Evolutionary conservation across 352 stramenopile species (phyloP).

Genomic region (Pythium pyrilobum): DNA sequence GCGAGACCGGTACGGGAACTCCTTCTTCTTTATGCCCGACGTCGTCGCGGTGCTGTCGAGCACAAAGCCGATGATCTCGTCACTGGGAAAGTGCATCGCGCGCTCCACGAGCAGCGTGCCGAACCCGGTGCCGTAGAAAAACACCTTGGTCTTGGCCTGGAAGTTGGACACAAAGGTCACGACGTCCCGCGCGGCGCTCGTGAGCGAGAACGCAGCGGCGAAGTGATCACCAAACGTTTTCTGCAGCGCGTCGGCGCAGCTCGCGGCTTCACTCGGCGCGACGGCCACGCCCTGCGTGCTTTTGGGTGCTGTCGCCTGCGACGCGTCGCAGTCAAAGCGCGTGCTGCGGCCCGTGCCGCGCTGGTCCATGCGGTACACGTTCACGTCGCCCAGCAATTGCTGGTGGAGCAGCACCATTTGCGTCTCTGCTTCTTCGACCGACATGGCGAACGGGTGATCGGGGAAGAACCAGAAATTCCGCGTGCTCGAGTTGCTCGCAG

Average conservation of each 20-base stretch:
- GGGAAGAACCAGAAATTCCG: slow-evolving; percentile 17
- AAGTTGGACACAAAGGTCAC: slow-evolving; percentile 43
- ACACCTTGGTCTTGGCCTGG: slow-evolving; percentile 36
- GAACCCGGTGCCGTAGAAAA: slow-evolving; percentile 66
- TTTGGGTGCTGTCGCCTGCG: slow-evolving; percentile 2
- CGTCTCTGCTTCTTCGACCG: slow-evolving; percentile 5
- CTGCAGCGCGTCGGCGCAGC: slow-evolving; percentile 2
- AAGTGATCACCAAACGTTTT: slow-evolving; percentile 14
- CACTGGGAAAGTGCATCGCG: slow-evolving; percentile 45
- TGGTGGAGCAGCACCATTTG: slow-evolving; percentile 20
- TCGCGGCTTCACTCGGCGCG: slow-evolving; percentile 7
- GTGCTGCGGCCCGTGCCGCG: slow-evolving; percentile 22
- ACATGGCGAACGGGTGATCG: slow-evolving; percentile 13
- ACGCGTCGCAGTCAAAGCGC: slow-evolving; percentile 16
- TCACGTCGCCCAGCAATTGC: slow-evolving; percentile 15
- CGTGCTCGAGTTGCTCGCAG: slow-evolving; percentile 5
- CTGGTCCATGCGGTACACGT: slow-evolving; percentile 26
- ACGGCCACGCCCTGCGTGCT: slow-evolving; percentile 5
- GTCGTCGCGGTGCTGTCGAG: slow-evolving; percentile 47
- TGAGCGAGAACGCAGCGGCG: slow-evolving; percentile 49
- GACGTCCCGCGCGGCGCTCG: slow-evolving; percentile 56
- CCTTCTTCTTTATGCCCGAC: slow-evolving; percentile 16
- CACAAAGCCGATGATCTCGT: slow-evolving; percentile 50
- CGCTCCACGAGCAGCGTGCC: slow-evolving; percentile 62
- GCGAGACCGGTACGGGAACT: slow-evolving; percentile 15